A percentile compares a stretch with the other conserved stretches of the same genome.
Conservation (phyloP, 305 asterid genomes). For the Solanum chacoense region DNA sequence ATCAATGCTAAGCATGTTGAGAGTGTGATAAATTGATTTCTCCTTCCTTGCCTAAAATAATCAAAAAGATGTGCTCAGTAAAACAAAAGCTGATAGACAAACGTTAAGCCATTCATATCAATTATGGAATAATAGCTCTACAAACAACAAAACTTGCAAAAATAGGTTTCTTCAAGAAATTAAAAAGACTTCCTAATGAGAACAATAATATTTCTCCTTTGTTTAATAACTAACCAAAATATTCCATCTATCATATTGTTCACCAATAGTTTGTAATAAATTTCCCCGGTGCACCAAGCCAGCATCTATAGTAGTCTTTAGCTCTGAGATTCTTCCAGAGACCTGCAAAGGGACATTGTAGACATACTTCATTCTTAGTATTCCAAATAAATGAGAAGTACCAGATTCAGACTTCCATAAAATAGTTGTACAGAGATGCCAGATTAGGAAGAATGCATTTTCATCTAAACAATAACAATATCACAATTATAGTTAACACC, state of each 20-base stretch:
- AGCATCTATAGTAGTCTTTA: slow-evolving; percentile 87
- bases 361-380: neutral
- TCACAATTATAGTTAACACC: neutral
- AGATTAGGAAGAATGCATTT: neutral
- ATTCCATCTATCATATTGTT: slow-evolving; percentile 81
- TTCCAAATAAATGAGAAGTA: neutral
- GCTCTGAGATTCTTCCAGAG: slow-evolving; percentile 76
- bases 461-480: neutral
- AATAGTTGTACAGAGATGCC: neutral
- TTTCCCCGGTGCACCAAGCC: slow-evolving; percentile 82
- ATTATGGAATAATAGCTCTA: neutral
- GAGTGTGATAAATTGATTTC: slow-evolving; percentile 87
- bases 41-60: slow-evolving; percentile 75
- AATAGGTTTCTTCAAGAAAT: neutral
- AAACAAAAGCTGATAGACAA: neutral
- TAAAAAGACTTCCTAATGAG: neutral
- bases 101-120: neutral
- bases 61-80: slow-evolving; percentile 12
- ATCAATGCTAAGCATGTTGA: slow-evolving; percentile 92
- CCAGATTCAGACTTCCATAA: neutral
- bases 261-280: slow-evolving; percentile 69
- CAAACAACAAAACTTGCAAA: neutral
- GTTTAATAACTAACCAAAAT: slow-evolving; percentile 43
- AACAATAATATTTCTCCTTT: neutral
- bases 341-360: slow-evolving; percentile 42